Evolutionary conservation across 371 early-diverging fungal genomes (phyloP), one percentile per base, ranked within the genome.

Genomic region (Mortierella sp.): DNA sequence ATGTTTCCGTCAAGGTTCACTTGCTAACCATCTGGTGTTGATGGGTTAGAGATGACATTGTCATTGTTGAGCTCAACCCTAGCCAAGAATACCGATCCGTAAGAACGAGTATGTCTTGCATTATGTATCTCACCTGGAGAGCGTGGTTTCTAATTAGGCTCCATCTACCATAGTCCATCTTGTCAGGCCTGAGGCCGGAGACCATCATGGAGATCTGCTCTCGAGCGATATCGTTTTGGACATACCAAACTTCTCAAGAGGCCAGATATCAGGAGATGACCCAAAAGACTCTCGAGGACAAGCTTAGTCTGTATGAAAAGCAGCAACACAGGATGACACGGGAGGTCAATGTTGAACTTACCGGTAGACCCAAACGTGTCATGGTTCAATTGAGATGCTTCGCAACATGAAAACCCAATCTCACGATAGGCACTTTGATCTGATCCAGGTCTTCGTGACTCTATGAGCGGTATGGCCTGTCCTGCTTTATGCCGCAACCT

Each of bases 211-310:
- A 94, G 58, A 91, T 93, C 13, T 87, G 90, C 54, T 81, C 83
- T 16, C 86, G 92, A 1, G 90, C 90, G 0, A 77, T 94, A n/a
- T 83, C 88, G 0, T 94, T 94, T 53, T 92, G 91, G 81, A 82
- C 88, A 1, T 92, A 93, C 60, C 94, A 94, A 58, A 79, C 79
- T 0, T 82, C 92, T 0, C 94, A 93, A 57, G 94, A 93, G 49
- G 56, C 86, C 0, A 78, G 71, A n/a, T 90, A 82, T 22, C 83
- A 87, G 24, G 73, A 86, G 0, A 85, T 89, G 66, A 27, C 86
- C 4, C 83, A 84, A 41, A 87, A 83, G 43, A 80, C 70, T n/a
- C 57, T 84, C 12, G 84, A 83, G 57, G 82, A 85, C 14, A 90
- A 86, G 66, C 74, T 79, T 14, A 58, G 63, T 0, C 53, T 62